Base-by-base conservation (phyloP, 2,329 filamentous ascomycete species). In the Colletotrichum liaoningense region DNA sequence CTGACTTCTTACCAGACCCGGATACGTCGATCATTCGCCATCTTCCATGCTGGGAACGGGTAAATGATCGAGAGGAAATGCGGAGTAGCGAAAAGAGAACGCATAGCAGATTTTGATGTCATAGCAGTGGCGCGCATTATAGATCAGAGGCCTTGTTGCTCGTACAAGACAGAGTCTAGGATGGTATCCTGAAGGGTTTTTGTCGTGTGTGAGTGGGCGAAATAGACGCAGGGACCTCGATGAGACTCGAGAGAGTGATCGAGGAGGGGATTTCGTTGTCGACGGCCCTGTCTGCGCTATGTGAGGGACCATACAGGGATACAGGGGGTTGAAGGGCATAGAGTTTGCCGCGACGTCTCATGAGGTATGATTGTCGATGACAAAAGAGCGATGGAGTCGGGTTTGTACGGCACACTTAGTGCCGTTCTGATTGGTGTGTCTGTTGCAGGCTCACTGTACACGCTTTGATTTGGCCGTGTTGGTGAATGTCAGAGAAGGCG, bases 341-440 rank as follows among this genome's bases (percentile, higher is more conserved):
- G 55, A 65, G 60, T 62, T 70, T 24, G 46, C 66, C 49, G 70
- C 67, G 67, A 73, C 70, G 70, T 73, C 70, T 73, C 70, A 70
- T 42, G 55, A 69, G 66, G 70, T 65, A 62, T 69, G 46, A 57
- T 73, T 65, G 67, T 38, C 60, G 56, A 70, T 57, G 58, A 12
- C 28, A 63, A 55, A 62, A 60, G 63, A 52, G 30, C 33, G 22
- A 73, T 69, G 64, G 26, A 16, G 60, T 54, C 35, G n/a, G 66
- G 14, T 30, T 57, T 57, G 1, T 26, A 62, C 65, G 60, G 60
- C 64, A 46, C 62, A 5, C 22, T 26, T 12, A 12, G 33, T 62
- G 30, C 11, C 12, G 14, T 28, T 28, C 54, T 33, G 42, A n/a
- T 35, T 62, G 67, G 59, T 22, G 12, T 35, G 59, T 49, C 69